Conservation (phyloP, 129 eudicot species). For the Scalesia atractyloides region DNA sequence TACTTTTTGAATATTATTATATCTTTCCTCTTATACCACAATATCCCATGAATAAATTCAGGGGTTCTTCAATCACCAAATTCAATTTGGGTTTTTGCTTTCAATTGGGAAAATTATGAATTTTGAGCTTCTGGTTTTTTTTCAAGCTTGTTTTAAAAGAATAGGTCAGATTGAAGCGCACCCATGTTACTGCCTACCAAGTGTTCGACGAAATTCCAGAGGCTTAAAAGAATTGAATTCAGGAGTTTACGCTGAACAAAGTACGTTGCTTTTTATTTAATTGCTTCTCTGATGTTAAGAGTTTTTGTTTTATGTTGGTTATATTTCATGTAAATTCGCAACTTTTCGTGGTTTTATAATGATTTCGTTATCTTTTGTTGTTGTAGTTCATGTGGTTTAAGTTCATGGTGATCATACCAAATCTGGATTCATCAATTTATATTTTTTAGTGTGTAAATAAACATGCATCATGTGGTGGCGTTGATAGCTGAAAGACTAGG, state of each 20-base stretch:
- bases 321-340: not conserved
- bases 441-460: too few relatives aligned
- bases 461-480: too few relatives aligned
- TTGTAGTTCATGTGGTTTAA: not conserved
- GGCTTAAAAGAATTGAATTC: not conserved
- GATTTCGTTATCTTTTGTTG: not conserved
- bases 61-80: conserved; percentile 2
- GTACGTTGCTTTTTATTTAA: conserved; percentile 10
- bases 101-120: not conserved
- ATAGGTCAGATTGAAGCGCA: conserved; percentile 5
- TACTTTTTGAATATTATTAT: conserved; percentile 13
- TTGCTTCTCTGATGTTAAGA: not conserved
- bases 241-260: conserved; percentile 3
- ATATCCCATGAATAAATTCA: not conserved
- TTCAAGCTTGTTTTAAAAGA: not conserved
- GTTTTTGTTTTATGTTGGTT: not conserved
- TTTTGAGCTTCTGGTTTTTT: not conserved
- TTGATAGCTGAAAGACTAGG: too few relatives aligned
- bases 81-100: conserved; percentile 4
- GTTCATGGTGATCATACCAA: too few relatives aligned
- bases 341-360: not conserved
- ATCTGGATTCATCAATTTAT: not conserved
- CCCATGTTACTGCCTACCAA: conserved; percentile 21
- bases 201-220: conserved; percentile 23
- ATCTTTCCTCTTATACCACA: not conserved